Conservation (phyloP, 305 asterid genomes). For the Solanum aculeatissimum region DNA sequence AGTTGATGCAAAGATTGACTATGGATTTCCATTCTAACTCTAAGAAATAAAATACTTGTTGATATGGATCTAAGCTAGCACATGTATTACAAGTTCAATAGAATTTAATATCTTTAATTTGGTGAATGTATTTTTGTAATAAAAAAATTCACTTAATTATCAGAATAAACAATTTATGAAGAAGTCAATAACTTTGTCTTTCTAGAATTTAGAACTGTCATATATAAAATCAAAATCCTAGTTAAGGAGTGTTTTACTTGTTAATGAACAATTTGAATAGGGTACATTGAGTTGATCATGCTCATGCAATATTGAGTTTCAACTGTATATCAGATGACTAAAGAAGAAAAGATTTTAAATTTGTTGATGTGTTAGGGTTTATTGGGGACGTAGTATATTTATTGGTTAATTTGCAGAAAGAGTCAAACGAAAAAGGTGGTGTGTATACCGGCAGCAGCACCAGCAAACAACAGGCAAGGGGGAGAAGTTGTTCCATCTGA, state of each 20-base stretch:
- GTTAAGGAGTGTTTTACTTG: too few species aligned
- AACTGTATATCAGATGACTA: background rate
- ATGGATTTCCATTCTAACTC: background rate
- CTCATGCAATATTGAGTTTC: too few species aligned
- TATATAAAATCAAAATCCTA: too few species aligned
- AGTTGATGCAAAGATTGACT: background rate
- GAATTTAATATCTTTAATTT: background rate
- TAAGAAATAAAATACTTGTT: background rate
- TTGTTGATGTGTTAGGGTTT: background rate
- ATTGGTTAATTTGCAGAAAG: slow-evolving; percentile 35
- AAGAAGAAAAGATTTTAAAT: background rate
- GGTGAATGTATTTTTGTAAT: background rate
- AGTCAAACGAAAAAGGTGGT: slow-evolving; percentile 93
- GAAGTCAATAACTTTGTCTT: too few species aligned
- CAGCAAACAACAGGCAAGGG: slow-evolving; percentile 61
- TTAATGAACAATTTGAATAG: too few species aligned
- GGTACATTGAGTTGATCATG: too few species aligned
- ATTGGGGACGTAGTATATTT: background rate
- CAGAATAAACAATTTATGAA: background rate
- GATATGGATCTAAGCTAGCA: background rate
- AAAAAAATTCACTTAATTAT: too few species aligned
- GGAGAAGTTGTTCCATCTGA: slow-evolving; percentile 95
- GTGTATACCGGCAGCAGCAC: slow-evolving; percentile 87
- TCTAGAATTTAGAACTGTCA: too few species aligned
- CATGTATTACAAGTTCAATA: background rate